These are phyloP conservation scores for Aspergillus spinulosporus DNA, from an alignment of 2,329 filamentous ascomycete genomes.

Conservation along the genomic window DNA sequence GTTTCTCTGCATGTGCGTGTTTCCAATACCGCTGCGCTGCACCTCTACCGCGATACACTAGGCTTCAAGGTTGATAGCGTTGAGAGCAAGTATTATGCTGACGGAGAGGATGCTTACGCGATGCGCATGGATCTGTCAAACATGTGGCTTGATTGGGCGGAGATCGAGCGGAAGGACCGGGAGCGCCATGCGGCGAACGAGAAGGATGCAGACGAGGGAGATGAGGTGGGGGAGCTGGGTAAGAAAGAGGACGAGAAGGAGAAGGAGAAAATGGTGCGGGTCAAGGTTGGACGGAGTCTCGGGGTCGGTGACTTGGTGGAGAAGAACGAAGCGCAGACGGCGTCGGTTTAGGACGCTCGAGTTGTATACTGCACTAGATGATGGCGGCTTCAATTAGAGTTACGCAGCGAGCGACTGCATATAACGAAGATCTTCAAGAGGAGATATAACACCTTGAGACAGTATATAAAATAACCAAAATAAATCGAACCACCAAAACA, in stretches of 20 bases:
- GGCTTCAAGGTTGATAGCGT: constrained; percentile 81
- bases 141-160: constrained; percentile 50
- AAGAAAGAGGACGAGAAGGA: constrained; percentile 47
- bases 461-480: not conserved
- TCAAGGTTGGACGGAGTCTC: constrained; percentile 76
- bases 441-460: not conserved
- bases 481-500: not conserved
- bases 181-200: constrained; percentile 35
- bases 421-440: not conserved
- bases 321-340: constrained; percentile 43
- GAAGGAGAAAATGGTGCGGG: constrained; percentile 70
- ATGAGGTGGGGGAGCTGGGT: constrained; percentile 67
- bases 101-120: constrained; percentile 91
- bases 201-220: constrained; percentile 62
- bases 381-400: not conserved
- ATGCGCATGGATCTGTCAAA: constrained; percentile 81
- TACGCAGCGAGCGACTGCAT: not conserved
- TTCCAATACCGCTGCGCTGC: constrained; percentile 86
- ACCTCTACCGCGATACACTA: constrained; percentile 88
- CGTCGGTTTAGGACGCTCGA: not conserved
- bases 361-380: not conserved
- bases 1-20: constrained; percentile 95
- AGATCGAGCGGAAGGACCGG: constrained; percentile 44
- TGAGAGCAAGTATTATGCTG: constrained; percentile 67
- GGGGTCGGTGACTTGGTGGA: constrained; percentile 68